Conservation (phyloP, 2,329 filamentous ascomycete genomes). For the Fusarium heterosporum region DNA sequence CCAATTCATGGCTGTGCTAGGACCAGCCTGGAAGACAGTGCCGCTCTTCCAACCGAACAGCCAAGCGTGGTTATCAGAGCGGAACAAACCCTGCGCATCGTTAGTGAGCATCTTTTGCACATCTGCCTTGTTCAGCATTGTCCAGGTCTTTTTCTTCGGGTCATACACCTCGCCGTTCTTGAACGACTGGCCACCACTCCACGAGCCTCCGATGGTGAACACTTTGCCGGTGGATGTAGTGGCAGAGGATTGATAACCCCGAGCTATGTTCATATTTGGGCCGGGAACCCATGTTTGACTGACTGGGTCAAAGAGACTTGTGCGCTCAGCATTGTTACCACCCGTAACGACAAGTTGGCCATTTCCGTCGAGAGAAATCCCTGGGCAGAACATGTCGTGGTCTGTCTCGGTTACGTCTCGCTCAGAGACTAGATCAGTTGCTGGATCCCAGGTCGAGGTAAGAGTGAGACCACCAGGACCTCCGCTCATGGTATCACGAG, state of each 20-base stretch:
- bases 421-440: slow-evolving; percentile 19
- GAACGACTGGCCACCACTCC: slow-evolving; percentile 17
- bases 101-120: slow-evolving; percentile 64
- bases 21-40: slow-evolving; percentile 65
- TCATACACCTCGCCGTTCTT: slow-evolving; percentile 36
- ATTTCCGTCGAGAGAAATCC: slow-evolving; percentile 61
- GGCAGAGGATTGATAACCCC: slow-evolving; percentile 31
- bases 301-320: slow-evolving; percentile 59
- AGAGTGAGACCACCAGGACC: slow-evolving; percentile 16
- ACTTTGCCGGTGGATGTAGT: slow-evolving; percentile 30
- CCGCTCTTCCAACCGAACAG: slow-evolving; percentile 57
- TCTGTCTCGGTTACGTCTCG: slow-evolving; percentile 54
- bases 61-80: slow-evolving; percentile 48
- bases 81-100: slow-evolving; percentile 61
- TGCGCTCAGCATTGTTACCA: slow-evolving; percentile 61
- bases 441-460: slow-evolving; percentile 29
- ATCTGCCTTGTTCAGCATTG: slow-evolving; percentile 48
- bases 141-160: slow-evolving; percentile 23
- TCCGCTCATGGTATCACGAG: slow-evolving; percentile 19
- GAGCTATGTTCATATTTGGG: slow-evolving; percentile 18
- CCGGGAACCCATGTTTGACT: slow-evolving; percentile 21
- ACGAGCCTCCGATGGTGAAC: slow-evolving; percentile 33
- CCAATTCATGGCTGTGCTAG: slow-evolving; percentile 66
- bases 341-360: slow-evolving; percentile 66
- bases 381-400: slow-evolving; percentile 70